These are phyloP conservation scores for Aspergillus tubingensis DNA, from an alignment of 2,329 filamentous ascomycete species.

Conservation along the genomic window DNA sequence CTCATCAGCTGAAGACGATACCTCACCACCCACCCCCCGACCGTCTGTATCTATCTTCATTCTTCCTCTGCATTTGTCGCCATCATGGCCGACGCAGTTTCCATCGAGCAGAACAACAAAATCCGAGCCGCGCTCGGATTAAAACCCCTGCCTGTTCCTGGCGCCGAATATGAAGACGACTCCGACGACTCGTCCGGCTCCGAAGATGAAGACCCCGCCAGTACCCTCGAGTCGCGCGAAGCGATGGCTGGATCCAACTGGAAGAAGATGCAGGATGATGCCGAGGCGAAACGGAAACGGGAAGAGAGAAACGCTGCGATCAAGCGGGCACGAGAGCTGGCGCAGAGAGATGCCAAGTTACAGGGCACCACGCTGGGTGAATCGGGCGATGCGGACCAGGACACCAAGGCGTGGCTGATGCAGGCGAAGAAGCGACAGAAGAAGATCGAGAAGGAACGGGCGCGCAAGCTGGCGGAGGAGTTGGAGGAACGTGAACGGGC, in stretches of 20 bases:
- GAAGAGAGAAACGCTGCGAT: conserved; percentile 80
- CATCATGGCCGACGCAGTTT: conserved; percentile 59
- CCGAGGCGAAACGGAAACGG: conserved; percentile 70
- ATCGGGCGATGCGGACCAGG: conserved; percentile 63
- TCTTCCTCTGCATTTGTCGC: conserved; percentile 5
- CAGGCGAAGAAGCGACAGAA: conserved; percentile 92
- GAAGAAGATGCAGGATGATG: conserved; percentile 67
- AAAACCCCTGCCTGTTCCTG: conserved; percentile 83
- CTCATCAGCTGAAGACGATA: background rate
- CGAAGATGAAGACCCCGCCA: conserved; percentile 69
- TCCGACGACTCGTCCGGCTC: conserved; percentile 34
- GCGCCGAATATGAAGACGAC: conserved; percentile 54
- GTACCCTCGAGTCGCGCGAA: conserved; percentile 73
- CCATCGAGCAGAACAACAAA: conserved; percentile 92
- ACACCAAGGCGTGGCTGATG: conserved; percentile 84
- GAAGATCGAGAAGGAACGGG: conserved; percentile 75
- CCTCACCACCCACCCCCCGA: background rate
- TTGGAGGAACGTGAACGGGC: conserved; percentile 73
- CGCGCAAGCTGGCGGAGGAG: conserved; percentile 71
- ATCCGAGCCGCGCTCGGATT: conserved; percentile 86
- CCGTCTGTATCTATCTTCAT: background rate
- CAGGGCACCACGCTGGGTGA: conserved; percentile 86
- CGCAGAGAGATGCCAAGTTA: conserved; percentile 72
- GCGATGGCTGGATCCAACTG: conserved; percentile 47
- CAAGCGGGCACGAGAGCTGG: conserved; percentile 82